Conservation (phyloP, 306 rosid genomes). For the Lathyrus tuberosus region DNA sequence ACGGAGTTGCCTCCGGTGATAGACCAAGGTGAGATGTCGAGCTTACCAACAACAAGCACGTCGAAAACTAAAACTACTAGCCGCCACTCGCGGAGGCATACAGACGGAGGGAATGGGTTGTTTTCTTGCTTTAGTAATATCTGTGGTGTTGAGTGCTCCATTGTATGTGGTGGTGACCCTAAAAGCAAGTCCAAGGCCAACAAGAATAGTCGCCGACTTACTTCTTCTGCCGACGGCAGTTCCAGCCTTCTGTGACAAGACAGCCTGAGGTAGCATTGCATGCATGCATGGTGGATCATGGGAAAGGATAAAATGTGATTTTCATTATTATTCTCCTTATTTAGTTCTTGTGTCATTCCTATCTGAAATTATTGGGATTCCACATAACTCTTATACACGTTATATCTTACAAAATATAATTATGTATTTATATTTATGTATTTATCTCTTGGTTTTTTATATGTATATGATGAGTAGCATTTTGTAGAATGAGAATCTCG, state of each 20-base stretch:
- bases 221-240: constrained; percentile 44
- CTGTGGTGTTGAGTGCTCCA: constrained; percentile 71
- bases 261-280: not conserved
- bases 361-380: constrained; percentile 12
- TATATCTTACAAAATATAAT: constrained; percentile 8
- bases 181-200: constrained; percentile 10
- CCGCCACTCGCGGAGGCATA: constrained; percentile 51
- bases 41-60: constrained; percentile 34
- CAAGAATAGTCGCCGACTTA: constrained; percentile 46
- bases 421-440: not conserved
- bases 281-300: not conserved
- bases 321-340: not conserved
- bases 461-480: too few relatives aligned
- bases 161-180: constrained; percentile 63
- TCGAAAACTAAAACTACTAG: constrained; percentile 1
- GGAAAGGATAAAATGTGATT: constrained; percentile 23
- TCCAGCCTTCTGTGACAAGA: constrained; percentile 40
- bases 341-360: constrained; percentile 11
- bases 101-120: constrained; percentile 55
- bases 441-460: constrained; percentile 13
- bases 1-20: constrained; percentile 74
- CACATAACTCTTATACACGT: constrained; percentile 7
- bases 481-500: constrained; percentile 15
- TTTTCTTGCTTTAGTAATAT: constrained; percentile 89
- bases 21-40: constrained; percentile 61